A percentile compares a stretch with the other conserved stretches of the same genome.
phyloP scores from a whole-genome alignment of 2,329 filamentous ascomycete genomes.

The Botryotinia globosa region DNA sequence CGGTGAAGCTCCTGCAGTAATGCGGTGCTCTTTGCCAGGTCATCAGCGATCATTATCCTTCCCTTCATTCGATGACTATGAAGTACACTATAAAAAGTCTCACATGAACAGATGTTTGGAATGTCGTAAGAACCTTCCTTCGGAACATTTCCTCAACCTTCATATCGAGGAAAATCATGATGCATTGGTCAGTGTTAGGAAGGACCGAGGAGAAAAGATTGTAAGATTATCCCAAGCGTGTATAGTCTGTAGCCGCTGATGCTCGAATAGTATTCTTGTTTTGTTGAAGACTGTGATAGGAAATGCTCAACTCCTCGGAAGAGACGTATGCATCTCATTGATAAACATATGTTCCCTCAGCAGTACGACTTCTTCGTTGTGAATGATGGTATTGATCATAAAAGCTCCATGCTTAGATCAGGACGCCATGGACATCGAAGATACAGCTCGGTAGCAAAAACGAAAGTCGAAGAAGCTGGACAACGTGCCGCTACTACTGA shows the following conservation, averaged over 20 bases:
- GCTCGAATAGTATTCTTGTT: slow-evolving; percentile 73
- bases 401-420: slow-evolving; percentile 73
- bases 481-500: slow-evolving; percentile 28
- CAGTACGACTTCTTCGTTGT: slow-evolving; percentile 87
- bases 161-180: slow-evolving; percentile 94
- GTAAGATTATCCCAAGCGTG: slow-evolving; percentile 50
- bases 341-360: slow-evolving; percentile 89
- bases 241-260: neutral
- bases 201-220: slow-evolving; percentile 81
- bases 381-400: slow-evolving; percentile 83
- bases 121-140: slow-evolving; percentile 86
- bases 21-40: slow-evolving; percentile 80
- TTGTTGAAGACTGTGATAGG: slow-evolving; percentile 82
- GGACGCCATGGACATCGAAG: slow-evolving; percentile 49
- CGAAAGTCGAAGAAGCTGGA: slow-evolving; percentile 27
- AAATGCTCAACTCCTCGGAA: slow-evolving; percentile 82
- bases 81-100: slow-evolving; percentile 76
- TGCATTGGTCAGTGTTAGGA: slow-evolving; percentile 66
- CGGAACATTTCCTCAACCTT: slow-evolving; percentile 71
- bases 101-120: slow-evolving; percentile 84
- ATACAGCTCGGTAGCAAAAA: slow-evolving; percentile 46
- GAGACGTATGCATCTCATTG: slow-evolving; percentile 81
- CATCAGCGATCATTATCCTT: slow-evolving; percentile 72
- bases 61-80: slow-evolving; percentile 73
- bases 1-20: slow-evolving; percentile 44